phyloP scores from a whole-genome alignment of 2,329 filamentous ascomycete species.

The Colletotrichum kahawae region DNA sequence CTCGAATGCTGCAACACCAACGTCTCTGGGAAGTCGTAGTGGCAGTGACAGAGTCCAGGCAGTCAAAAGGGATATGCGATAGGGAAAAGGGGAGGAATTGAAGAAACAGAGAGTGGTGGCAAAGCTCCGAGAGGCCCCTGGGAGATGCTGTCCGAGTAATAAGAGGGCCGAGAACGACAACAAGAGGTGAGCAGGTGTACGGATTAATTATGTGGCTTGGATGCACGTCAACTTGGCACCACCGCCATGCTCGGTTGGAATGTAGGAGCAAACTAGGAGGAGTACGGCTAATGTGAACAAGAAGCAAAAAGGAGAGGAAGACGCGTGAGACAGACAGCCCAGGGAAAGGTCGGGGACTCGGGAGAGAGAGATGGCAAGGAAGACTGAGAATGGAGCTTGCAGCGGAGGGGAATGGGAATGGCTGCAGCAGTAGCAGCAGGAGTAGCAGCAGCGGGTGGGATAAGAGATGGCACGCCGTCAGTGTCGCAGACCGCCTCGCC shows the following conservation, averaged over 20 bases:
- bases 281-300: neutral
- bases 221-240: slow-evolving; percentile 12
- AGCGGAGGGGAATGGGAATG: neutral
- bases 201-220: slow-evolving; percentile 21
- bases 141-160: slow-evolving; percentile 9
- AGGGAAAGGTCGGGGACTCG: neutral
- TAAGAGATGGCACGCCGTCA: neutral
- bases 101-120: neutral
- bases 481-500: neutral
- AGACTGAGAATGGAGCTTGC: neutral
- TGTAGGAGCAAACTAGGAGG: slow-evolving; percentile 10
- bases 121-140: neutral
- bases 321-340: neutral
- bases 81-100: neutral
- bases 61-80: neutral
- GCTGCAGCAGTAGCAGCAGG: neutral
- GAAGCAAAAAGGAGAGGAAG: neutral
- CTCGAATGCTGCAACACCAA: neutral
- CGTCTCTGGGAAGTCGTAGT: neutral
- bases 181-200: slow-evolving; percentile 5
- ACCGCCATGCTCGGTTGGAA: slow-evolving; percentile 11
- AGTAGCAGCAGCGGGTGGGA: neutral
- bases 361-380: neutral
- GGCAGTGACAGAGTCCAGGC: neutral
- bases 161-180: slow-evolving; percentile 15